Base-by-base conservation (phyloP, 108 stramenopile genomes). In the Skeletonema potamos region DNA sequence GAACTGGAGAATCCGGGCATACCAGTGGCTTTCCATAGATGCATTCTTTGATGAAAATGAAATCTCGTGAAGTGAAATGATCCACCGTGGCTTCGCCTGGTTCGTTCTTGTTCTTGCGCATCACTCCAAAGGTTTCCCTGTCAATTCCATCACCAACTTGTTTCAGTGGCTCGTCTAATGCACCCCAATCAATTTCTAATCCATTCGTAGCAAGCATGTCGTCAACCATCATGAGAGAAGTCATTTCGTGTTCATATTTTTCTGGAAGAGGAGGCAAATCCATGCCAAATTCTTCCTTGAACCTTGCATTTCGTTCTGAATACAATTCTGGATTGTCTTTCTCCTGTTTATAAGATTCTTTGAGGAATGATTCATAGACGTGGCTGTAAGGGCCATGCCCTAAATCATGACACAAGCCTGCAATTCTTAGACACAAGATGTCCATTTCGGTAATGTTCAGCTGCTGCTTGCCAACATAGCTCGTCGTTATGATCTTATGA, bases 341-440 rank as follows among this genome's bases (percentile, higher is more conserved):
- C 43, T 82, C 66, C 15, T 74, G 27, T 44, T 77, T 74, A 20
- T 30, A 57, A 1, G 33, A 62, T 32, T 30, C 73, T 54, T 26
- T 46, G 27, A 86, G 59, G 27, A 66, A 73, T 18, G 81, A 68
- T 32, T 89, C 90, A 63, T 70, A 98, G 4, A 89, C 51, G 75
- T 98, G 97, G 18, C 79, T 82, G 79, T 72, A 94, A 11, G 95
- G 89, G 15, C 97, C 97, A 61, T 93, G 92, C 28, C 92, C 95
- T 29, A 94, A 79, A 77, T 98, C 97, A 66, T 98, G 97, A 30
- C 86, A 70, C 39, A 98, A 64, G 1, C 95, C 97, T n/a, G 97
- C 97, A 10, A 98, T 75, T 61, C 92, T 91, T 36, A 96, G 88
- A 75, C 96, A 96, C 26, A 96, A 72, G n/a, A 96, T 74, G 75